Conservation (phyloP, 345 rosid genomes). For the Xanthoceras sorbifolium region DNA sequence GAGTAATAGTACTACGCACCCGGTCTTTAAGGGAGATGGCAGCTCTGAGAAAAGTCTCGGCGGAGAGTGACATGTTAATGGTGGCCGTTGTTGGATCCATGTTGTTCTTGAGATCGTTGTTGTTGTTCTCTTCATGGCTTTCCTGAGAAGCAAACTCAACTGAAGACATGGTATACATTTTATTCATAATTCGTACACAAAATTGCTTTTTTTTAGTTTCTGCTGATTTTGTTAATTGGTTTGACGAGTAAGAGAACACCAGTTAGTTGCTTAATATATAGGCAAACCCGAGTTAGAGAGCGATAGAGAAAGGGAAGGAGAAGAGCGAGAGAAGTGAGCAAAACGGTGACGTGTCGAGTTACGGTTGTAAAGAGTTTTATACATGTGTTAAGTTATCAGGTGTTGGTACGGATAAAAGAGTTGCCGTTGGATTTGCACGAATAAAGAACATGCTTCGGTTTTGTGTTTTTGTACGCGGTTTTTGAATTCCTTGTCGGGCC, state of each 20-base stretch:
- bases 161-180: constrained; percentile 38
- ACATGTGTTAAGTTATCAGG: constrained; percentile 8
- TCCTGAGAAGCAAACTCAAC: constrained; percentile 39
- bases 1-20: constrained; percentile 30
- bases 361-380: neutral
- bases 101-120: constrained; percentile 25
- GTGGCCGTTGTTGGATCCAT: constrained; percentile 38
- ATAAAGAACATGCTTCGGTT: neutral
- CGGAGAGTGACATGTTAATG: constrained; percentile 34
- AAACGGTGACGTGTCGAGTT: neutral
- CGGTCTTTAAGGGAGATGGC: constrained; percentile 74
- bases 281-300: neutral
- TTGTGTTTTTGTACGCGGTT: neutral
- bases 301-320: neutral
- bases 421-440: neutral
- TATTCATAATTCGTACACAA: too few species aligned
- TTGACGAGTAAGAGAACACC: neutral
- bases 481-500: neutral
- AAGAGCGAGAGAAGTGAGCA: neutral
- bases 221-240: neutral
- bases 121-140: constrained; percentile 30
- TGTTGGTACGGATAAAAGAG: neutral
- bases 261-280: neutral
- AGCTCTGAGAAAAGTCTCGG: constrained; percentile 54
- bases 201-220: neutral